Evolutionary conservation across 768 basidiomycete species (phyloP), one percentile per base, ranked within the genome.

Genomic region (Sarcomyxa edulis): DNA sequence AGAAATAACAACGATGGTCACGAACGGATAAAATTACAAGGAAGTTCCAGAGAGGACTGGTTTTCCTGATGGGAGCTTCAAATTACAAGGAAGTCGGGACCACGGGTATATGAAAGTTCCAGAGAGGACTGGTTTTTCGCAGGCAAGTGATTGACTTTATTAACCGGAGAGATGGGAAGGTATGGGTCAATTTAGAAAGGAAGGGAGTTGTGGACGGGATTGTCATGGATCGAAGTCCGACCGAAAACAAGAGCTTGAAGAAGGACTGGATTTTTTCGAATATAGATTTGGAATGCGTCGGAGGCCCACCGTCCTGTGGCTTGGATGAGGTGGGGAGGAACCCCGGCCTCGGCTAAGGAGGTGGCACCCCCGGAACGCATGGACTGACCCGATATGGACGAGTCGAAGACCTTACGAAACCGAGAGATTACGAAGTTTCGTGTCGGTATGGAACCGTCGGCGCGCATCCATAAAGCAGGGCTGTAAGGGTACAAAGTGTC

Each of bases 351-450:
- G 0, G 70, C 69, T 2, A 65, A 50, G 7, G 35, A 48, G 3
- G 69, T 73, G 0, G 69, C 66, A 5, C 69, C 66, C 0, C 71
- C 67, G 6, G 68, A 50, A 12, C 60, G 62, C 38, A 68, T 31
- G 2, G 62, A 68, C 26, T 68, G 64, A 4, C 66, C 68, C 0
- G 48, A 48, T 11, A 59, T 41, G 23, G 39, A 30, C 5, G 38
- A 11, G 12, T 39, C 21, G 24, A 66, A 60, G 25, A 53, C 38
- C 1, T 11, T 5, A 2, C 40, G 50, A 0, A 71, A 40, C 2
- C 56, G 51, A 0, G 10, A 6, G 0, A 58, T 48, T 46, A 69
- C 68, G 60, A 65, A 72, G 0, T 37, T 14, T 0, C 58, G 48
- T 0, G 55, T 63, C 0, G 68, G 70, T 0, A 62, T 34, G 2